Base-by-base conservation (phyloP, 2,329 filamentous ascomycete species). In the Scedosporium minutisporum region DNA sequence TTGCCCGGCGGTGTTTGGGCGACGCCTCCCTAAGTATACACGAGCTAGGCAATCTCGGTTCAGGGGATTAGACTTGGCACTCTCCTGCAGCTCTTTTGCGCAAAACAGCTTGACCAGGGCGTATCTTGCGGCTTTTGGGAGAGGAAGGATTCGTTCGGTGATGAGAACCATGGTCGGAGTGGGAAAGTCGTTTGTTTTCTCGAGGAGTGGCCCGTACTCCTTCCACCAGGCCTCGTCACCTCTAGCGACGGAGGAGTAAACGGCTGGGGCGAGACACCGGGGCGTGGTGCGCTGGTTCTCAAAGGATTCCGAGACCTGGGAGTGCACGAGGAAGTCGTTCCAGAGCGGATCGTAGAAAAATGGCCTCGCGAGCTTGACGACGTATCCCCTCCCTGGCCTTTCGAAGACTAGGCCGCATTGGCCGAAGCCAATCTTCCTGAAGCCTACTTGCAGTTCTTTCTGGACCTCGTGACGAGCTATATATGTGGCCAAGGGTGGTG, bases 61-160 rank as follows among this genome's bases (percentile, higher is more conserved):
- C 4, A 57, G 14, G 16, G 62, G 58, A n/a, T 62, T 63, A 1
- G 4, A 5, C 3, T 63, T n/a, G 7, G 65, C 68, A 4, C 4
- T 16, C 9, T 44, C 10, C 53, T 46, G 57, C 25, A 62, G 18
- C 2, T 29, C 27, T n/a, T 41, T 18, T 4, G 65, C 65, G 57
- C 66, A 70, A 33, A 64, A 71, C 9, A 58, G 55, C 0, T 65
- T 44, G 48, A 71, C 67, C 3, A 72, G 63, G 0, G 63, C 53
- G 0, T 59, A 55, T 2, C 70, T 66, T 18, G 64, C 64, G 3
- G 33, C 6, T 16, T 64, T 27, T 1, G 69, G 67, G 2, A 72
- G 66, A 6, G 71, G 68, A 3, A 65, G 59, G 51, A 72, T 72
- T 4, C 66, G 65, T 48, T 71, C 67, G 0, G 64, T 64, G 14